Percentiles rank a stretch among this genome's conserved stretches.
These are phyloP conservation scores for Phlebopus sp. DNA, from an alignment of 1,284 basidiomycete species.

Conservation along the genomic window DNA sequence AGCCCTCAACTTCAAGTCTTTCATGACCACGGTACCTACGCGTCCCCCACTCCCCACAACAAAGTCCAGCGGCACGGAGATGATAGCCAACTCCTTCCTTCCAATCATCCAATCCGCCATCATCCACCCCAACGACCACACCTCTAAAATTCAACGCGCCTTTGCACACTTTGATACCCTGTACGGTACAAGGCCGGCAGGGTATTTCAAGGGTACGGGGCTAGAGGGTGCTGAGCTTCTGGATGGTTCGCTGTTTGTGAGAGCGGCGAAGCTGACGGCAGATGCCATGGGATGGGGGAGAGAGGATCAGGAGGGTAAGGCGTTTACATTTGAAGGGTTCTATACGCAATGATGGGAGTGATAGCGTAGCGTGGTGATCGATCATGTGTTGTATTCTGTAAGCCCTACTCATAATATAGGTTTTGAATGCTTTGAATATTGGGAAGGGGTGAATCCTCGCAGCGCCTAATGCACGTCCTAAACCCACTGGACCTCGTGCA, in stretches of 20 bases:
- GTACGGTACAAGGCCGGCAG: slow-evolving; percentile 27
- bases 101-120: slow-evolving; percentile 33
- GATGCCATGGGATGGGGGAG: slow-evolving; percentile 33
- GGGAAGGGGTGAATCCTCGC: too few species aligned
- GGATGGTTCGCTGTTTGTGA: slow-evolving; percentile 34
- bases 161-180: slow-evolving; percentile 31
- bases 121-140: slow-evolving; percentile 31
- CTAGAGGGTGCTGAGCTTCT: slow-evolving; percentile 28
- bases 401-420: too few species aligned
- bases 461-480: too few species aligned
- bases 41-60: slow-evolving; percentile 3
- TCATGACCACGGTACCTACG: slow-evolving; percentile 32
- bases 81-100: slow-evolving; percentile 30
- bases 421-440: too few species aligned
- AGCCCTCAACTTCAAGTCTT: slow-evolving; percentile 37
- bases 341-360: neutral
- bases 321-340: slow-evolving; percentile 18
- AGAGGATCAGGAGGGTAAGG: slow-evolving; percentile 23
- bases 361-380: too few species aligned
- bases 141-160: slow-evolving; percentile 31
- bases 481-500: too few species aligned
- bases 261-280: slow-evolving; percentile 26
- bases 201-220: slow-evolving; percentile 39
- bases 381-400: too few species aligned
- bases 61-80: slow-evolving; percentile 1